These are phyloP conservation scores for Penicillium sp. DNA, from an alignment of 2,329 filamentous ascomycete genomes.

Conservation along the genomic window DNA sequence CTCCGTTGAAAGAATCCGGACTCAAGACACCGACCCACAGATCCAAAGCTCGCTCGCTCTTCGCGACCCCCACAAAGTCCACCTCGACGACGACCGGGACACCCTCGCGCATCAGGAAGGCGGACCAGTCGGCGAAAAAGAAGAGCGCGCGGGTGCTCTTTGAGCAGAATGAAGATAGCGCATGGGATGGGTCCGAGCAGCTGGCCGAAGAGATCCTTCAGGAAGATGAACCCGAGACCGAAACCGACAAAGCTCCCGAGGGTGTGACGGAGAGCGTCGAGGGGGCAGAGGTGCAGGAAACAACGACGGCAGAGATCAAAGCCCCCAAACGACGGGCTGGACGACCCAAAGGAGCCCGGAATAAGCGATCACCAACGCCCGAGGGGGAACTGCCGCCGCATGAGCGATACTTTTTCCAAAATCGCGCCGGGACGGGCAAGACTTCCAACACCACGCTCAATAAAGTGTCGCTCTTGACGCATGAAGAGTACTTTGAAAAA, in stretches of 20 bases:
- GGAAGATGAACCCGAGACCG: conserved; percentile 25
- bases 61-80: conserved; percentile 37
- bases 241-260: conserved; percentile 17
- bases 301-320: conserved; percentile 38
- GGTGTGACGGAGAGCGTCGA: conserved; percentile 30
- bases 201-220: conserved; percentile 64
- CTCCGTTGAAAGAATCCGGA: conserved; percentile 29
- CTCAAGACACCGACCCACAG: conserved; percentile 35
- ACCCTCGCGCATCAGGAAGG: conserved; percentile 61
- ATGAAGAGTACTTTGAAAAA: conserved; percentile 82
- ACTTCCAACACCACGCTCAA: conserved; percentile 82
- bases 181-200: conserved; percentile 59
- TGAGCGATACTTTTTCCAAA: conserved; percentile 91
- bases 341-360: conserved; percentile 51
- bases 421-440: conserved; percentile 70
- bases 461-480: conserved; percentile 69
- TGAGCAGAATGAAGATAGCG: conserved; percentile 63
- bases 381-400: conserved; percentile 77
- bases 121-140: conserved; percentile 76
- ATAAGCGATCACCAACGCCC: conserved; percentile 68
- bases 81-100: conserved; percentile 39
- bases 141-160: conserved; percentile 77
- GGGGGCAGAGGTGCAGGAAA: conserved; percentile 28
- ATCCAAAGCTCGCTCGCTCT: conserved; percentile 32
- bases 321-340: conserved; percentile 51